Evolutionary conservation across 1,284 basidiomycete genomes (phyloP), one percentile per base, ranked within the genome.

Genomic region (Singerocomus inundabilis): DNA sequence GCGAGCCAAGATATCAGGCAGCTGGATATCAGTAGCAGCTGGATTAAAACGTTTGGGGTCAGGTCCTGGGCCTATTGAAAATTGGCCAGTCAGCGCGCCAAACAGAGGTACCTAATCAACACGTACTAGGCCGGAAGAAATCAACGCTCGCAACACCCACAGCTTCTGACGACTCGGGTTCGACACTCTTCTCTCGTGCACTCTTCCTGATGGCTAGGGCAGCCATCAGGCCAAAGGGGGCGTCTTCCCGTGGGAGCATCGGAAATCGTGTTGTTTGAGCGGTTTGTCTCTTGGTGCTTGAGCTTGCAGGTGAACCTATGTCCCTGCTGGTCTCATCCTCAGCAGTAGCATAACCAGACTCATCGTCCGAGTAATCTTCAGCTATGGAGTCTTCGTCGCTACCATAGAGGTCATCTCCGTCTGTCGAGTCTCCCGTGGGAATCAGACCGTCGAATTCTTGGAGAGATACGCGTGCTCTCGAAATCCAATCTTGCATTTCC

Each of bases 171-270:
- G 64, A 65, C 13, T 66, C 71, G 10, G 70, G 73, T 53, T 75
- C 75, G 18, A 68, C 70, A 35, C 75, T 78, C 40, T 66, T 69
- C n/a, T 70, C 73, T 51, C 74, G 68, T 31, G 64, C 71, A 35
- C 66, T 64, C 50, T 71, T 74, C 58, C 73, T 77, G 57, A 88
- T 64, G 43, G 75, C 74, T 52, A 89, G 68, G 12, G 75, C 73
- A 16, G 84, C 85, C 69, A 91, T 83, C 48, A 91, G 63, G 16
- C 87, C 87, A 59, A 84, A 83, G 3, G 88, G 87, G 15, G 78
- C 74, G 0, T 82, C 82, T 49, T 75, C 77, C 31, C 69, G 75
- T 1, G 85, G 84, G 16, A 88, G 63, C 47, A 77, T 77, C 21
- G 77, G 78, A 26, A 78, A 75, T 60, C 75, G 29, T 5, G 63